Percentiles rank a stretch among this genome's conserved stretches.
Evolutionary conservation across 2,329 filamentous ascomycete species (phyloP).

Genomic region (Cercospora citrullina): DNA sequence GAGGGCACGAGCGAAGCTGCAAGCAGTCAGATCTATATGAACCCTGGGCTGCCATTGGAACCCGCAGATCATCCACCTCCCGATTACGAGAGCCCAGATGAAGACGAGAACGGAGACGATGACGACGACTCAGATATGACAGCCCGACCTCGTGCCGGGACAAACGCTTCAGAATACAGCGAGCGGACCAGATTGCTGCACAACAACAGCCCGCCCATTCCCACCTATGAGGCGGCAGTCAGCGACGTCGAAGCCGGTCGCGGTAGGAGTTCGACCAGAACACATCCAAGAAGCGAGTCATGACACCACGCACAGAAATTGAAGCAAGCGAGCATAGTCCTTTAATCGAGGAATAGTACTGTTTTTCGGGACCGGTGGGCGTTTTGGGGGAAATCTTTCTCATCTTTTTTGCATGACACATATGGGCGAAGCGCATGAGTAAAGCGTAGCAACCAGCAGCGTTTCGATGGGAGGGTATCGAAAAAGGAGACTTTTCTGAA

Average conservation of each 20-base stretch:
- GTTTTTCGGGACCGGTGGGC: background rate
- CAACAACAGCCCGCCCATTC: constrained; percentile 64
- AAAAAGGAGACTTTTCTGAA: background rate
- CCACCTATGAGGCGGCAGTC: constrained; percentile 78
- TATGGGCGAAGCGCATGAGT: constrained; percentile 15
- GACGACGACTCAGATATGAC: constrained; percentile 28
- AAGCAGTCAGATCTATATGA: constrained; percentile 24
- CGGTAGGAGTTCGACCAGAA: constrained; percentile 32
- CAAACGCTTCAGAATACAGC: constrained; percentile 18
- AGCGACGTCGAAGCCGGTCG: constrained; percentile 32
- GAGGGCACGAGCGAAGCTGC: constrained; percentile 31
- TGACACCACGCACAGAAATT: constrained; percentile 15
- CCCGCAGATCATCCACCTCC: constrained; percentile 45
- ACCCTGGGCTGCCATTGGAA: constrained; percentile 35
- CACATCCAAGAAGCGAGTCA: constrained; percentile 22
- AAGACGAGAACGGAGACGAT: constrained; percentile 28
- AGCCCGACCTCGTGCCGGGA: constrained; percentile 26
- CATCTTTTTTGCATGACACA: constrained; percentile 2
- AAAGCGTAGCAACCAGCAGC: constrained; percentile 13
- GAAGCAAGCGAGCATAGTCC: constrained; percentile 4
- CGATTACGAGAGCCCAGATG: constrained; percentile 50
- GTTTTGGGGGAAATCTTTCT: constrained; percentile 8
- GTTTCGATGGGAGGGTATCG: background rate
- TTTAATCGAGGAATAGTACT: background rate
- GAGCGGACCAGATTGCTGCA: constrained; percentile 17